phyloP scores from a whole-genome alignment of 306 rosid species.

The Boehmeria nivea region DNA sequence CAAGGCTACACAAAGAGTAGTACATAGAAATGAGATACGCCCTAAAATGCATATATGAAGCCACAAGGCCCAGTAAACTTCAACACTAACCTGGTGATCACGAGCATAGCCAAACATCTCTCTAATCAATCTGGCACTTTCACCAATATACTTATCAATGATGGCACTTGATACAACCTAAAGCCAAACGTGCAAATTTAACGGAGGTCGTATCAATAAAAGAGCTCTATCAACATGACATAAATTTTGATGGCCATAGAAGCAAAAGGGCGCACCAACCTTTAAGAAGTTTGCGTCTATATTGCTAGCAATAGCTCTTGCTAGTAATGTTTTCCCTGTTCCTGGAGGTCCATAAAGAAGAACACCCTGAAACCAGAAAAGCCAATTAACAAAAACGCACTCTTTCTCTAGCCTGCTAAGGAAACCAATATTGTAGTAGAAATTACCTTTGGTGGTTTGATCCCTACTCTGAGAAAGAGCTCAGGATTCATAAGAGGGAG shows the following conservation, averaged over 20 bases:
- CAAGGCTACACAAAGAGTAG: conserved; percentile 62
- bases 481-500: conserved; percentile 97
- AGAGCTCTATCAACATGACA: neutral
- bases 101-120: conserved; percentile 99
- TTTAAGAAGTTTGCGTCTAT: conserved; percentile 91
- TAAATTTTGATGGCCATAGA: neutral
- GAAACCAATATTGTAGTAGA: neutral
- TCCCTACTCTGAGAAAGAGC: conserved; percentile 90
- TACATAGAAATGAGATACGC: conserved; percentile 6
- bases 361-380: conserved; percentile 64
- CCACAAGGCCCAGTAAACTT: conserved; percentile 1
- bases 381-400: neutral
- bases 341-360: conserved; percentile 99
- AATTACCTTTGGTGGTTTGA: conserved; percentile 91
- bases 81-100: conserved; percentile 75
- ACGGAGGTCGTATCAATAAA: neutral
- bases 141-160: conserved; percentile 89
- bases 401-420: neutral
- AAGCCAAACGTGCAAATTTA: neutral
- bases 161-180: conserved; percentile 98
- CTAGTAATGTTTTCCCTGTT: conserved; percentile 90
- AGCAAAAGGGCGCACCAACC: conserved; percentile 39
- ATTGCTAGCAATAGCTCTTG: conserved; percentile 95
- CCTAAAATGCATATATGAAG: neutral
- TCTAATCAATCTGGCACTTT: conserved; percentile 84